Conservation (phyloP, 805 yeast genomes). For the Starmerella sp. region DNA sequence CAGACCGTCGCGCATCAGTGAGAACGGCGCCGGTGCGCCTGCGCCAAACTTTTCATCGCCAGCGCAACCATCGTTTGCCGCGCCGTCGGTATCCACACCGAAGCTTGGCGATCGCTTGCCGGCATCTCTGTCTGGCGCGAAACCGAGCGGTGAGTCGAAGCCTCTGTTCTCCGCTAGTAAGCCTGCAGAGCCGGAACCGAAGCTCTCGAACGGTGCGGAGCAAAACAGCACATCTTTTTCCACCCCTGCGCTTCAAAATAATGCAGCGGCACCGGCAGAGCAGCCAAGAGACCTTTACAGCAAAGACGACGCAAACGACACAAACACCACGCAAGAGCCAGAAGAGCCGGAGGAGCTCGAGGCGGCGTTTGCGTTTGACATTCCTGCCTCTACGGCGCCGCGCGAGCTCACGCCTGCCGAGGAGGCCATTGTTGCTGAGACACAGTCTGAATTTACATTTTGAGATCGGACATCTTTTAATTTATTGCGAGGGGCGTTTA, state of each 20-base stretch:
- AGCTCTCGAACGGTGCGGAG: too few relatives aligned
- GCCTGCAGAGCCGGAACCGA: too few relatives aligned
- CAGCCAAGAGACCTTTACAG: background rate
- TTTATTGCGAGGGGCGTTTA: background rate
- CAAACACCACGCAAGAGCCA: background rate
- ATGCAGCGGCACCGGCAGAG: background rate
- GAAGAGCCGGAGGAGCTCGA: background rate
- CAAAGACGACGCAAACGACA: background rate
- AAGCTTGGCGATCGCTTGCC: background rate
- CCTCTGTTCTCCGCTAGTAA: background rate
- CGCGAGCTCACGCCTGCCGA: slow-evolving; percentile 16
- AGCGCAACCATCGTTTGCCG: background rate
- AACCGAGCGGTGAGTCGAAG: background rate
- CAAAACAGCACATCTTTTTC: too few relatives aligned
- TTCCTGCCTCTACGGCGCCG: slow-evolving; percentile 5
- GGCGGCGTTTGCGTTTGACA: slow-evolving; percentile 6
- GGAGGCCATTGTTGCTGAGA: slow-evolving; percentile 11
- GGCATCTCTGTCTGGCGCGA: background rate
- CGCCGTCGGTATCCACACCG: background rate
- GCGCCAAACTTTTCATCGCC: background rate
- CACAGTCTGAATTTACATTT: slow-evolving; percentile 11
- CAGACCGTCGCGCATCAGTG: background rate
- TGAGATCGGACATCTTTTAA: background rate
- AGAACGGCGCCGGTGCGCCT: background rate
- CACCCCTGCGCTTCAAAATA: too few relatives aligned